Conservation (phyloP, 768 basidiomycete genomes). For the Mycena amicta region DNA sequence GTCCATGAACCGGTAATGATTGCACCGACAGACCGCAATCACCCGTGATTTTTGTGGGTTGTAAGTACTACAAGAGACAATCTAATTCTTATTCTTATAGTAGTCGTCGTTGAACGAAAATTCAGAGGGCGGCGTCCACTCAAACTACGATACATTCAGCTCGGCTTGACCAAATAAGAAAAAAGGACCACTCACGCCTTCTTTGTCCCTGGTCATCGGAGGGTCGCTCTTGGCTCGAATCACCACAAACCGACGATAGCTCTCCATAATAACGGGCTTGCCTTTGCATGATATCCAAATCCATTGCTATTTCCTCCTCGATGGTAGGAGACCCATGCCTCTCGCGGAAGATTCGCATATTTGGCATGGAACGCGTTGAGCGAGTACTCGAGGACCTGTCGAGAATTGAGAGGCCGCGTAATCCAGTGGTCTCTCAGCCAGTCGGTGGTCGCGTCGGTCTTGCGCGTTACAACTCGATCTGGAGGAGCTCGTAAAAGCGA, state of each 20-base stretch:
- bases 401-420: slow-evolving; percentile 34
- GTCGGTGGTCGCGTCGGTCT: slow-evolving; percentile 22
- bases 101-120: not conserved
- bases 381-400: slow-evolving; percentile 47
- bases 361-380: slow-evolving; percentile 41
- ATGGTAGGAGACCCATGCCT: slow-evolving; percentile 40
- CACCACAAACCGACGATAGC: slow-evolving; percentile 68
- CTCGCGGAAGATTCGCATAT: slow-evolving; percentile 36
- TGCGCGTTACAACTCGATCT: slow-evolving; percentile 27
- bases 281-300: slow-evolving; percentile 55
- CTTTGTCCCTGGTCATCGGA: not conserved
- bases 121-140: not conserved
- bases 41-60: no score
- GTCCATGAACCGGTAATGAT: not conserved
- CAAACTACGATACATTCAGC: not conserved
- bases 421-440: slow-evolving; percentile 46
- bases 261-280: slow-evolving; percentile 65
- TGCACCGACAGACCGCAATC: not conserved
- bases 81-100: not conserved
- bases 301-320: slow-evolving; percentile 48
- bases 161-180: not conserved
- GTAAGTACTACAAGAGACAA: no score
- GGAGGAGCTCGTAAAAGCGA: slow-evolving; percentile 57
- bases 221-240: slow-evolving; percentile 43
- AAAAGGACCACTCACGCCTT: not conserved